Percentiles rank a stretch among this genome's conserved stretches.
Conservation (phyloP, 1,284 basidiomycete genomes). For the Ganoderma meredithae region DNA sequence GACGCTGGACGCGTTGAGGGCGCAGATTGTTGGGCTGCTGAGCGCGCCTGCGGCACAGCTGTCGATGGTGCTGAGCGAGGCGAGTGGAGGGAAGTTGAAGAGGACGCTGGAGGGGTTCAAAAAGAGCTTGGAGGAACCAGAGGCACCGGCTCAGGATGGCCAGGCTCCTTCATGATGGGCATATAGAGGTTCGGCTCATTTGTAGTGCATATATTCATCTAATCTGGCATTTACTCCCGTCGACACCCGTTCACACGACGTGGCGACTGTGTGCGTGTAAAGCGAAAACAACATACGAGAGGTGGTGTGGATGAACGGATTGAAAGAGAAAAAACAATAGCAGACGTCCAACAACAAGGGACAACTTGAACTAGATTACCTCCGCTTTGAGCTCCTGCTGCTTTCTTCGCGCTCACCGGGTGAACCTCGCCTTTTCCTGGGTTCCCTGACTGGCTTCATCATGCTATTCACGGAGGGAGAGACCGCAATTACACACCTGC, state of each 20-base stretch:
- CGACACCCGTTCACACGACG: not conserved
- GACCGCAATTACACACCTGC: conserved; percentile 37
- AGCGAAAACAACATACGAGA: not conserved
- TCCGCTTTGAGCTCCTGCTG: conserved; percentile 42
- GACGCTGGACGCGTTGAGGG: conserved; percentile 71
- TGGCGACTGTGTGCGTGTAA: too few species aligned
- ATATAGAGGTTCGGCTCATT: conserved; percentile 11
- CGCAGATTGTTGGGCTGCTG: conserved; percentile 79
- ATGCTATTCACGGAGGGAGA: not conserved
- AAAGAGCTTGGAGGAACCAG: conserved; percentile 66
- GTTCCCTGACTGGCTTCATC: conserved; percentile 8
- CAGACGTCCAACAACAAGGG: not conserved
- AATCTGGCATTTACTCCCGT: conserved; percentile 22
- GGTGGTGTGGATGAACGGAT: not conserved
- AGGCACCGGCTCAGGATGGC: conserved; percentile 41
- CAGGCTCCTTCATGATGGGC: conserved; percentile 27
- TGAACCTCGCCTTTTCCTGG: conserved; percentile 43
- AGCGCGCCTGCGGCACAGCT: conserved; percentile 76
- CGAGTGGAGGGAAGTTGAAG: conserved; percentile 75
- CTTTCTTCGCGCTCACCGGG: conserved; percentile 40
- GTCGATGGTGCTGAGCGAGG: conserved; percentile 72
- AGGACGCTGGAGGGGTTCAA: conserved; percentile 82
- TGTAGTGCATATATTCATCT: conserved; percentile 31
- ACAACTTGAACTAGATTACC: conserved; percentile 29
- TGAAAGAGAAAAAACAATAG: conserved; percentile 4